Conservation (phyloP, 2,329 filamentous ascomycete genomes). For the Colletotrichum sp. region DNA sequence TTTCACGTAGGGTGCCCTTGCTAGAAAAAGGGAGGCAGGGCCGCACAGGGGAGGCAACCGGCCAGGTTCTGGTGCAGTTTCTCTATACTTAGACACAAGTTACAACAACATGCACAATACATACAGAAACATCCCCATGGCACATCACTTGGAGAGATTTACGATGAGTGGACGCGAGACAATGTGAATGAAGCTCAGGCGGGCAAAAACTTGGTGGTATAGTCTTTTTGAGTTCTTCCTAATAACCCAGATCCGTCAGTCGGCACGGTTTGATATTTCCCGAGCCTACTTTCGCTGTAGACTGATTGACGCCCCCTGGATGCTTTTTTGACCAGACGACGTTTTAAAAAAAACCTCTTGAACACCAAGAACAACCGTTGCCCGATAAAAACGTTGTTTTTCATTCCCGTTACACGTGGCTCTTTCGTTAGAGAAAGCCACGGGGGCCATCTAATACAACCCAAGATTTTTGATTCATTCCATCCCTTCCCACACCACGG, state of each 20-base stretch:
- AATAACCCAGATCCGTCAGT: conserved; percentile 21
- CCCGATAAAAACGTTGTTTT: conserved; percentile 21
- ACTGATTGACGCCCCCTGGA: conserved; percentile 13
- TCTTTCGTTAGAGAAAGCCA: background rate
- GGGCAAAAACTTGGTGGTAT: conserved; percentile 24
- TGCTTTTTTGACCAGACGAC: conserved; percentile 13
- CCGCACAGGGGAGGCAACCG: background rate
- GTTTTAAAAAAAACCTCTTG: conserved; percentile 14
- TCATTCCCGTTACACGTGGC: conserved; percentile 21
- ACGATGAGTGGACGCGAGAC: background rate
- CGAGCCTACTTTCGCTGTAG: conserved; percentile 8
- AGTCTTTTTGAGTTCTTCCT: conserved; percentile 22
- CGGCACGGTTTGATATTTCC: conserved; percentile 8
- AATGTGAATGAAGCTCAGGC: background rate
- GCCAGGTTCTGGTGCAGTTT: background rate
- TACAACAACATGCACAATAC: background rate
- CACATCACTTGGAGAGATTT: background rate
- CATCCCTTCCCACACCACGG: background rate
- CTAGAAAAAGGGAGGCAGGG: background rate
- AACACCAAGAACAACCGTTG: conserved; percentile 23
- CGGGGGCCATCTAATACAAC: background rate
- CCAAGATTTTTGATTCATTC: background rate
- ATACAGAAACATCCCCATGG: background rate
- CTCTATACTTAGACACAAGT: background rate
- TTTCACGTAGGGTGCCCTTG: background rate